Conservation (phyloP, 805 yeast genomes). For the Danielia oregonensis region DNA sequence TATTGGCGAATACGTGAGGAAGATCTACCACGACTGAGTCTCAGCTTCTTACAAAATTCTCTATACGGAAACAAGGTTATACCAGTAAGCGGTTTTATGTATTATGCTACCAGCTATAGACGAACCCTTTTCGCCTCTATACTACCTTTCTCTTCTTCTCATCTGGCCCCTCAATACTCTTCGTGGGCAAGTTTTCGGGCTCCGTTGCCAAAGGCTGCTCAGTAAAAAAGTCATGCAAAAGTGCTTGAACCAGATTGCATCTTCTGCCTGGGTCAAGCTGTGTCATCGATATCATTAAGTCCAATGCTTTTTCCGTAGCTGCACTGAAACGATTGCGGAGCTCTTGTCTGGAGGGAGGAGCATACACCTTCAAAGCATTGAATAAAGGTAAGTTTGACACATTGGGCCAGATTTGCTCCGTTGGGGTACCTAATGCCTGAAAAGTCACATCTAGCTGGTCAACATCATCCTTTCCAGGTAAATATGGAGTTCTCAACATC, state of each 20-base stretch:
- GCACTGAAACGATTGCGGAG: conserved; percentile 82
- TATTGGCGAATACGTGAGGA: conserved; percentile 67
- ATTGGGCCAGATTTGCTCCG: conserved; percentile 88
- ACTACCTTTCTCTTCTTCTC: conserved; percentile 13
- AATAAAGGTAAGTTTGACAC: conserved; percentile 77
- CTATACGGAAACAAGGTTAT: too few relatives aligned
- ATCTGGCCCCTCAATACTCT: conserved; percentile 16
- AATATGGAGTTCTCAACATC: conserved; percentile 90
- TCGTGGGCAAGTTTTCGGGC: conserved; percentile 60
- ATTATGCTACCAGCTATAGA: too few relatives aligned
- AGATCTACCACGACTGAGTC: conserved; percentile 17
- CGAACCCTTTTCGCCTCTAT: too few relatives aligned
- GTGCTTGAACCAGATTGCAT: conserved; percentile 59
- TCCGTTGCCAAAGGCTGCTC: conserved; percentile 75
- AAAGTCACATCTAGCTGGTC: conserved; percentile 94
- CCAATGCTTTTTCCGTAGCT: conserved; percentile 81
- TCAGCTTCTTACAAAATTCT: background rate
- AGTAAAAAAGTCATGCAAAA: conserved; percentile 62
- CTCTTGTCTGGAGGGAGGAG: conserved; percentile 79
- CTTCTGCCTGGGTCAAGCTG: conserved; percentile 76
- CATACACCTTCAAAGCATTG: conserved; percentile 69
- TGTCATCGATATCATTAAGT: conserved; percentile 68
- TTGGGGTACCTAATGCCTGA: conserved; percentile 93
- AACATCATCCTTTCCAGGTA: conserved; percentile 87
- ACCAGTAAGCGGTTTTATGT: too few relatives aligned